Evolutionary conservation across 441 rosid species (phyloP), one percentile per base, ranked within the genome.

Genomic region (Bocquillonia castaneifolia): DNA sequence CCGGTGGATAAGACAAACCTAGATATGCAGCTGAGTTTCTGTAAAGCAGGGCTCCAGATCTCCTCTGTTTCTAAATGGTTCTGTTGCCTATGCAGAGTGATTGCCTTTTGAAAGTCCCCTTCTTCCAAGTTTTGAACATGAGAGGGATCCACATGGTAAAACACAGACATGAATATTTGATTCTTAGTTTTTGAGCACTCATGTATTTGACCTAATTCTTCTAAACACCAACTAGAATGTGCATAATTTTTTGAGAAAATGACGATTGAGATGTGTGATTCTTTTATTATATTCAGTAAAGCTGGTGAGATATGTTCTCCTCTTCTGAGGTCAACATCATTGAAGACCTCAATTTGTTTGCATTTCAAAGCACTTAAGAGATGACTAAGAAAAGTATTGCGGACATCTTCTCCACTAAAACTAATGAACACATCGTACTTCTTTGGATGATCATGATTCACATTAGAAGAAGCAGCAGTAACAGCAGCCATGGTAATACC

Each of bases 71-170:
- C 15, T 17, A 5, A 52, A 52, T 28, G 23, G 4, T 22, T 2
- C 4, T n/a, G 5, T n/a, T 34, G 1, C 5, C 10, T 13, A 34
- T 32, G 63, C 5, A 6, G 3, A 36, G 5, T 15, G n/a, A 58
- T 2, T 18, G 63, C 63, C 9, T 18, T 15, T 15, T 17, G 15
- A 20, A 64, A 82, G 18, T 60, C 61, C 2, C 78, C 81, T 0
- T 59, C 60, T 37, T 63, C 72, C 36, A n/a, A n/a, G n/a, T 42
- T 39, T 65, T 74, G 74, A 10, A 81, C 77, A 52, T 78, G 69
- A 0, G 31, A 9, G 9, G 81, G 72, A 39, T 58, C 63, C 2
- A 58, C 44, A 0, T 10, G 10, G 26, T 58, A 58, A 20, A 58
- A 58, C 8, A 58, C 65, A 0, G 84, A 79, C 6, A 82, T 26